These are phyloP conservation scores for Novakomyces olei DNA, from an alignment of 805 yeast genomes.

Conservation along the genomic window DNA sequence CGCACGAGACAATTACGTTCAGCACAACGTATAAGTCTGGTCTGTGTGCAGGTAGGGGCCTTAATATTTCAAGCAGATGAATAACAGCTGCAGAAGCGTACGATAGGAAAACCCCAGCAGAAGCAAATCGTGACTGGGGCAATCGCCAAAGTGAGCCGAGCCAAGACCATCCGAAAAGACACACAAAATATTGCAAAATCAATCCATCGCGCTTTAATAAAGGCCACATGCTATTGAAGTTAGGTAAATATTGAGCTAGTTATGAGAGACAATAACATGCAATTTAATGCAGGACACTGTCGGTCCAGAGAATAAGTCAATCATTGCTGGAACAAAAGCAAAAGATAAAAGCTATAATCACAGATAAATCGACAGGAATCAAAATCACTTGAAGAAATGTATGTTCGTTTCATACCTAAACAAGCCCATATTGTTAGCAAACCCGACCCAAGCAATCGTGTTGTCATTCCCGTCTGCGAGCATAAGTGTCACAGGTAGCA, in stretches of 20 bases:
- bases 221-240: constrained; percentile 47
- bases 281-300: no score
- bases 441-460: constrained; percentile 24
- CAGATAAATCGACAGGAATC: no score
- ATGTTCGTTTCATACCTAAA: constrained; percentile 24
- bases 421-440: constrained; percentile 68
- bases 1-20: constrained; percentile 53
- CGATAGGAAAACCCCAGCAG: constrained; percentile 22
- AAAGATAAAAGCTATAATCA: no score
- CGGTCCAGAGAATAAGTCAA: no score
- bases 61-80: constrained; percentile 31
- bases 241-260: background rate
- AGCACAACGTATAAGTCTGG: constrained; percentile 77
- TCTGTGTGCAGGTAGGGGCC: constrained; percentile 18
- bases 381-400: background rate
- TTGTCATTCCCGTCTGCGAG: constrained; percentile 19
- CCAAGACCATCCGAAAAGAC: constrained; percentile 53
- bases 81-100: constrained; percentile 29
- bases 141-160: constrained; percentile 34
- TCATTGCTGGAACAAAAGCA: no score
- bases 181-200: constrained; percentile 43
- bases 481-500: constrained; percentile 60
- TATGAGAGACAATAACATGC: no score
- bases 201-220: constrained; percentile 56
- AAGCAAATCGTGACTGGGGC: constrained; percentile 31